These are phyloP conservation scores for Colletotrichum spinosum DNA, from an alignment of 2,329 filamentous ascomycete genomes.

Conservation along the genomic window DNA sequence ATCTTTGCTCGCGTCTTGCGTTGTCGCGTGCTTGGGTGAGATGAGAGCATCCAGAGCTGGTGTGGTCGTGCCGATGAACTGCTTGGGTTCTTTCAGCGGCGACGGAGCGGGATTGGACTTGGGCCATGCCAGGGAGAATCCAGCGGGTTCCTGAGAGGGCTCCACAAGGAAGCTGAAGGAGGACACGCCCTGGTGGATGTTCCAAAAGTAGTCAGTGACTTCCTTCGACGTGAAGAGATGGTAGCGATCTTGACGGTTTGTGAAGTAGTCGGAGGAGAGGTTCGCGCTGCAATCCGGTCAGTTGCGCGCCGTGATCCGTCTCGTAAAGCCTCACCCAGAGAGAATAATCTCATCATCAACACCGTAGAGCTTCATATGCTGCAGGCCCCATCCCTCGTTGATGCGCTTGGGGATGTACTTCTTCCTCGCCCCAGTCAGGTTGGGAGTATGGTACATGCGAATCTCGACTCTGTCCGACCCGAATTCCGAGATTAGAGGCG, in stretches of 20 bases:
- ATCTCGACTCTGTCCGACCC: conserved; percentile 87
- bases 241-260: conserved; percentile 93
- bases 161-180: conserved; percentile 85
- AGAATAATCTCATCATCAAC: conserved; percentile 96
- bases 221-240: conserved; percentile 86
- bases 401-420: conserved; percentile 86
- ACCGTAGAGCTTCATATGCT: conserved; percentile 99
- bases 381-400: conserved; percentile 97
- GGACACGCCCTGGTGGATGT: conserved; percentile 80
- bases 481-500: conserved; percentile 86
- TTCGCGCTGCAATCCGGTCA: conserved; percentile 70
- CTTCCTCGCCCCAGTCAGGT: conserved; percentile 88
- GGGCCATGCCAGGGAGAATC: conserved; percentile 80
- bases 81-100: conserved; percentile 76
- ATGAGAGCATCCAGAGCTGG: conserved; percentile 75
- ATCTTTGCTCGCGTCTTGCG: conserved; percentile 51
- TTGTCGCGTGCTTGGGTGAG: conserved; percentile 54
- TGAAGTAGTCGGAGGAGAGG: conserved; percentile 93
- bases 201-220: conserved; percentile 84
- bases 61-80: conserved; percentile 78
- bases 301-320: neutral
- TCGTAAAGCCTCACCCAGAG: conserved; percentile 72
- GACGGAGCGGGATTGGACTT: conserved; percentile 77
- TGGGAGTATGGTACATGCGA: conserved; percentile 98
- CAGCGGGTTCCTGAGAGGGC: conserved; percentile 67